Conservation (phyloP, 306 rosid genomes). For the Vigna nakashimae region DNA sequence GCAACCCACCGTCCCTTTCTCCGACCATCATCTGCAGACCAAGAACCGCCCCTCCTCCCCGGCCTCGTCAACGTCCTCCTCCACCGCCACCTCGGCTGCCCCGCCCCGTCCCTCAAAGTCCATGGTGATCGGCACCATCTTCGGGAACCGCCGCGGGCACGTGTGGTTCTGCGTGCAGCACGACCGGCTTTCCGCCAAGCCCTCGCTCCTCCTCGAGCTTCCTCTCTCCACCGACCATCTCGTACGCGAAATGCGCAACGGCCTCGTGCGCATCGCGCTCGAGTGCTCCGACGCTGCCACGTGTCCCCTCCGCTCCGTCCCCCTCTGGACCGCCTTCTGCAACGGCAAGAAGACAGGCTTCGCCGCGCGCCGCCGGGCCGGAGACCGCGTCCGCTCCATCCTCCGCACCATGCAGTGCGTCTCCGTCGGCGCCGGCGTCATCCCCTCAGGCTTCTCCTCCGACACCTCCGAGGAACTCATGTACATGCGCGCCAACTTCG, state of each 20-base stretch:
- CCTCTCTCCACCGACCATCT: constrained; percentile 74
- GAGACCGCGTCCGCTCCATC: constrained; percentile 58
- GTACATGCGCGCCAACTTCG: constrained; percentile 91
- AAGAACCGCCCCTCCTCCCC: constrained; percentile 61
- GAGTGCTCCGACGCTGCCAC: constrained; percentile 56
- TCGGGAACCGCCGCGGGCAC: constrained; percentile 84
- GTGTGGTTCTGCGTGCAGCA: constrained; percentile 88
- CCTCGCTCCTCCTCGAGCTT: constrained; percentile 76
- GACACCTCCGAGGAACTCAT: constrained; percentile 64
- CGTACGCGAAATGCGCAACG: constrained; percentile 84
- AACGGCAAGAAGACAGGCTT: constrained; percentile 76
- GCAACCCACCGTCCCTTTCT: constrained; percentile 18
- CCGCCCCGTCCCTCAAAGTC: constrained; percentile 71
- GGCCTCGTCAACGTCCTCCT: constrained; percentile 51
- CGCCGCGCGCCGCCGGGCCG: constrained; percentile 64
- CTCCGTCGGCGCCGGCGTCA: constrained; percentile 86
- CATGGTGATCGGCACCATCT: constrained; percentile 90
- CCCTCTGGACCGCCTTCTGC: constrained; percentile 75
- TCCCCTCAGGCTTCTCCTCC: constrained; percentile 61
- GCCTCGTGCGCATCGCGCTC: constrained; percentile 83
- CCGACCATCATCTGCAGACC: constrained; percentile 32
- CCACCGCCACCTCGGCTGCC: neutral
- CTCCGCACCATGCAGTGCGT: constrained; percentile 83
- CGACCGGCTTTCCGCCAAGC: constrained; percentile 68
- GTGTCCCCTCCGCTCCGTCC: constrained; percentile 72